Base-by-base conservation (phyloP, 441 rosid species). In the Bocquillonia castaneifolia region DNA sequence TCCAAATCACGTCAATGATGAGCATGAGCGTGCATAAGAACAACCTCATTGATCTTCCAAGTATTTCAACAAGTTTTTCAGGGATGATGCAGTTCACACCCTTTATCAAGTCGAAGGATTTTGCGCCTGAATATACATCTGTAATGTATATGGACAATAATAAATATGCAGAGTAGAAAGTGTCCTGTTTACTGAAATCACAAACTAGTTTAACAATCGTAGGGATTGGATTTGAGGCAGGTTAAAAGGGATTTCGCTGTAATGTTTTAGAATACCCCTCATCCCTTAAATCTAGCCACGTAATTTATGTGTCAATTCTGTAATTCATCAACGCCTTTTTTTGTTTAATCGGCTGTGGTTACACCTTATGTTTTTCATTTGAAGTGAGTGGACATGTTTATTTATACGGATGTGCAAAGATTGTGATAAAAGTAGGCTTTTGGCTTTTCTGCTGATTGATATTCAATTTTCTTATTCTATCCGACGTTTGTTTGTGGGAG, bases 1-100 rank as follows among this genome's bases (percentile, higher is more conserved):
- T 65, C 93, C 83, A 7, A 90, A 88, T 68, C 96, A 88, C 47
- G 76, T 83, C 68, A 80, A 68, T 0, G 96, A 85, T 2, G 88
- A 79, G 39, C 94, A 85, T 2, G 88, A 79, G 39, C 94, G 55
- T 1, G 82, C 90, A 15, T 88, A 82, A 84, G 61, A 51, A 66
- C 37, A 26, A 8, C 57, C 22, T n/a, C 53, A 32, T 57, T 26
- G 5, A 23, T 56, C 57, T 39, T 60, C 64, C 3, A 12, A 67
- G 68, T 64, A 53, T 64, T 59, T 28, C 18, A n/a, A n/a, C n/a
- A n/a, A 14, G 55, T 58, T 44, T 39, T 62, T 20, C 47, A 6
- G 56, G 67, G 37, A 23, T 62, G 54, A 73, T 54, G 50, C 23
- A 22, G 53, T 64, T 65, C 20, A 62, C 32, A 31, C 42, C 12